phyloP scores from a whole-genome alignment of 768 basidiomycete species.

The Strobilomyces confusus region DNA sequence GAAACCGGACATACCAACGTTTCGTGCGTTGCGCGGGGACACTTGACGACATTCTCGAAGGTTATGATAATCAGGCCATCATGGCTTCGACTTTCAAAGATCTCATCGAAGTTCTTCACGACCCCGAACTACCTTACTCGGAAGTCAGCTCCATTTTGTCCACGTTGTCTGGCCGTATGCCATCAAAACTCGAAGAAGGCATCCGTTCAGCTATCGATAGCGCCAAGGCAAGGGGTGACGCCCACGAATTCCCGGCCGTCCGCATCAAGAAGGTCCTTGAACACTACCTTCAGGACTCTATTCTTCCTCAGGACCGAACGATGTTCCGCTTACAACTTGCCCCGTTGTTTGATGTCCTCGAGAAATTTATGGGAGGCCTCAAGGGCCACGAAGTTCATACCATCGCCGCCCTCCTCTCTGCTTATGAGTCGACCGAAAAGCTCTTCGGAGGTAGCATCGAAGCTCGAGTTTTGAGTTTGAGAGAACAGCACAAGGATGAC shows the following conservation, averaged over 20 bases:
- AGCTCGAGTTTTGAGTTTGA: slow-evolving; percentile 81
- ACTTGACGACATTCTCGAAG: slow-evolving; percentile 89
- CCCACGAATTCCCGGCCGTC: slow-evolving; percentile 83
- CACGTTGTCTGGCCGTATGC: slow-evolving; percentile 89
- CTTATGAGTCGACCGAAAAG: slow-evolving; percentile 84
- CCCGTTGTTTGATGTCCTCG: slow-evolving; percentile 69
- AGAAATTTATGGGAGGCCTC: slow-evolving; percentile 75
- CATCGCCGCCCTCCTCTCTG: slow-evolving; percentile 70
- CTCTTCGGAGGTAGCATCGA: slow-evolving; percentile 94
- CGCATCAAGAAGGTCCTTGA: slow-evolving; percentile 86
- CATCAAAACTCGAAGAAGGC: slow-evolving; percentile 82
- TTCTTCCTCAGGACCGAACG: slow-evolving; percentile 74
- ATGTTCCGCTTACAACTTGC: slow-evolving; percentile 74
- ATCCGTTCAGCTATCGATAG: slow-evolving; percentile 75
- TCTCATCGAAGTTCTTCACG: slow-evolving; percentile 74
- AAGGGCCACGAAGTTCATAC: slow-evolving; percentile 82
- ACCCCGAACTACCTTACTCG: slow-evolving; percentile 85
- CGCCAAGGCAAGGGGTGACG: slow-evolving; percentile 67
- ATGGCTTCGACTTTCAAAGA: slow-evolving; percentile 87
- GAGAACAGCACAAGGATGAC: slow-evolving; percentile 90
- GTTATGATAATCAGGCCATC: slow-evolving; percentile 93
- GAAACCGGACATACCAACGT: slow-evolving; percentile 87
- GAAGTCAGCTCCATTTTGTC: slow-evolving; percentile 82
- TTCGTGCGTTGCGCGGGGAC: slow-evolving; percentile 68
- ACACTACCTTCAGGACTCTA: slow-evolving; percentile 74